These are phyloP conservation scores for Paramecium octaurelia DNA, from an alignment of 73 alveolate genomes.

Conservation along the genomic window DNA sequence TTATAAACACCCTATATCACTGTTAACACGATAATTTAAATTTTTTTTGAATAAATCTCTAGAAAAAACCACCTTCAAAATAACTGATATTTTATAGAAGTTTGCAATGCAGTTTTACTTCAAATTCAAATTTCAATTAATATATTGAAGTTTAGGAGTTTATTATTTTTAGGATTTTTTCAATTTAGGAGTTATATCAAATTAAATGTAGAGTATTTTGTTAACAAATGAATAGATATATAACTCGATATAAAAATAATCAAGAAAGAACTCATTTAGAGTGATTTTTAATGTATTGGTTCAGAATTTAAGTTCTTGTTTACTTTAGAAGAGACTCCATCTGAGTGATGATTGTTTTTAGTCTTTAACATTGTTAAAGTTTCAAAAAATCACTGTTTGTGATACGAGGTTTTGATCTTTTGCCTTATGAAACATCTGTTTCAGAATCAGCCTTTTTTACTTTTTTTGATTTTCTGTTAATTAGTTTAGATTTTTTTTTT, in stretches of 20 bases:
- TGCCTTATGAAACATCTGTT: neutral
- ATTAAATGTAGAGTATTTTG: neutral
- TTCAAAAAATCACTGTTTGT: neutral
- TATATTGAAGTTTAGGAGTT: neutral
- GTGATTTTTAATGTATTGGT: neutral
- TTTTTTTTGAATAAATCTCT: neutral
- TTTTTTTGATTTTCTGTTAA: neutral
- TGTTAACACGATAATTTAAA: neutral
- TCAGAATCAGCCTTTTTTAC: constrained; percentile 4
- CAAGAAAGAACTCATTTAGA: neutral
- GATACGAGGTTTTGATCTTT: neutral
- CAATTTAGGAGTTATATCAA: neutral
- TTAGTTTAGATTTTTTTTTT: neutral
- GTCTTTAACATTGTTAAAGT: constrained; percentile 35
- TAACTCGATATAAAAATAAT: constrained; percentile 21
- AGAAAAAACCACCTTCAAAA: neutral
- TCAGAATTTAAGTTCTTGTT: neutral
- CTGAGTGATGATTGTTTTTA: neutral
- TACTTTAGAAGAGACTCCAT: neutral
- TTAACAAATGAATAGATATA: neutral
- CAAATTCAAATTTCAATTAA: neutral
- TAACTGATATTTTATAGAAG: neutral
- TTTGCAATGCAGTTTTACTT: neutral
- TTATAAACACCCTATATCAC: neutral
- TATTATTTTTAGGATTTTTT: neutral